phyloP scores from a whole-genome alignment of 176 grass and related monocot species.

The Chloris gayana region DNA sequence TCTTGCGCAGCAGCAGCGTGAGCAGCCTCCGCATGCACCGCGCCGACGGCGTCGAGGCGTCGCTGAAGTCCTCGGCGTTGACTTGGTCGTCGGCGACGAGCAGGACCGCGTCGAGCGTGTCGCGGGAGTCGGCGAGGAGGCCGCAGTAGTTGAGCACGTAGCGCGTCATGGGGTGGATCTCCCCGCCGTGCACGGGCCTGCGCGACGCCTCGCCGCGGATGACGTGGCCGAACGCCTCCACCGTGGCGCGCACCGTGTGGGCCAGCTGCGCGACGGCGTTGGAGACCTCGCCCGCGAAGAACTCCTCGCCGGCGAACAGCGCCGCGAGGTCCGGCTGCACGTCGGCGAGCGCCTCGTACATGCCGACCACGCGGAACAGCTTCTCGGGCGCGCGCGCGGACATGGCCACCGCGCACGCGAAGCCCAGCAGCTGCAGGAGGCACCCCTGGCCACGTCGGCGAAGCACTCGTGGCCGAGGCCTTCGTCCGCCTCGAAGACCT shows the following conservation, averaged over 20 bases:
- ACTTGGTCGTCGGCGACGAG: constrained; percentile 28
- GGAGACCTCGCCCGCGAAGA: constrained; percentile 50
- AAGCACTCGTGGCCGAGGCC: constrained; percentile 74
- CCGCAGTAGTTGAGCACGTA: constrained; percentile 91
- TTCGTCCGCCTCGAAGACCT: constrained; percentile 51
- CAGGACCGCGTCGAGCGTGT: constrained; percentile 63
- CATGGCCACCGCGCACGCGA: constrained; percentile 72
- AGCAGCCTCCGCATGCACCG: constrained; percentile 64
- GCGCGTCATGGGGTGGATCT: constrained; percentile 86
- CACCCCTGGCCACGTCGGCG: constrained; percentile 62
- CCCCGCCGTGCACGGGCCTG: constrained; percentile 54
- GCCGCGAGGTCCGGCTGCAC: constrained; percentile 49
- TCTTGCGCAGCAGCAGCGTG: constrained; percentile 60
- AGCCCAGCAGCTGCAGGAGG: constrained; percentile 77
- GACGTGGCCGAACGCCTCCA: constrained; percentile 63
- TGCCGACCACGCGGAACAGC: constrained; percentile 72
- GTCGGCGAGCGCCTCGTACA: constrained; percentile 80
- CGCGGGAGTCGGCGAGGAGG: constrained; percentile 67
- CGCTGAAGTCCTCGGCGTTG: background rate
- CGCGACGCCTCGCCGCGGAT: constrained; percentile 63
- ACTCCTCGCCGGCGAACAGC: constrained; percentile 55
- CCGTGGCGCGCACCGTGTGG: constrained; percentile 52
- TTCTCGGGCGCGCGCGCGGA: constrained; percentile 58
- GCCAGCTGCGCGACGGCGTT: constrained; percentile 47
- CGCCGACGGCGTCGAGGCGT: constrained; percentile 50